These are phyloP conservation scores for Dryas drummondii DNA, from an alignment of 306 rosid genomes.

Conservation along the genomic window DNA sequence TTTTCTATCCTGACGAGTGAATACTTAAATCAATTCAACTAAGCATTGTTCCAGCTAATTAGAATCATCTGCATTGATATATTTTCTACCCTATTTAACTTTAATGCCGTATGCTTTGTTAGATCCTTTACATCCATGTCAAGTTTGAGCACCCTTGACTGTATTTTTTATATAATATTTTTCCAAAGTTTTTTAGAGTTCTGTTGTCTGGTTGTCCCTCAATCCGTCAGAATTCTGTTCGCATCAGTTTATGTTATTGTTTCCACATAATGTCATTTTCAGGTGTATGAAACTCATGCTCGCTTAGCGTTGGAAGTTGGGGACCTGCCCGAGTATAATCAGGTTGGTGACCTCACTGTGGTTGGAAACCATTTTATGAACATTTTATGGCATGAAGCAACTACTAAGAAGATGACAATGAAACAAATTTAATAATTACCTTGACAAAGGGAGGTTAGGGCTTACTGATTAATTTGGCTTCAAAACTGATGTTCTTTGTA, in stretches of 20 bases:
- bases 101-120: neutral
- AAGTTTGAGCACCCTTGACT: neutral
- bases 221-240: neutral
- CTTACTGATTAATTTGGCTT: neutral
- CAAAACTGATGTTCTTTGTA: neutral
- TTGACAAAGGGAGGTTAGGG: conserved; percentile 1
- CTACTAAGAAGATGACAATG: neutral
- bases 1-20: neutral
- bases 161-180: neutral
- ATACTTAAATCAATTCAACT: conserved; percentile 1
- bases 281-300: conserved; percentile 99
- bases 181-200: neutral
- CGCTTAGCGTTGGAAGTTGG: conserved; percentile 87
- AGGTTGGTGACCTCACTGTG: conserved; percentile 47
- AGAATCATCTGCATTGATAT: neutral
- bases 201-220: neutral
- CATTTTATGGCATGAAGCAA: neutral
- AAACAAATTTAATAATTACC: neutral
- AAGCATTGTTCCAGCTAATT: neutral
- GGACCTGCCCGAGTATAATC: conserved; percentile 92
- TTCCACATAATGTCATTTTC: conserved; percentile 21
- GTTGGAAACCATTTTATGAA: neutral
- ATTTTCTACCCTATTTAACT: neutral
- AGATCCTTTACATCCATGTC: neutral
- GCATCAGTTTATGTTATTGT: conserved; percentile 5